These are phyloP conservation scores for Diversispora eburnea DNA, from an alignment of 192 early-diverging fungal genomes.

Conservation along the genomic window DNA sequence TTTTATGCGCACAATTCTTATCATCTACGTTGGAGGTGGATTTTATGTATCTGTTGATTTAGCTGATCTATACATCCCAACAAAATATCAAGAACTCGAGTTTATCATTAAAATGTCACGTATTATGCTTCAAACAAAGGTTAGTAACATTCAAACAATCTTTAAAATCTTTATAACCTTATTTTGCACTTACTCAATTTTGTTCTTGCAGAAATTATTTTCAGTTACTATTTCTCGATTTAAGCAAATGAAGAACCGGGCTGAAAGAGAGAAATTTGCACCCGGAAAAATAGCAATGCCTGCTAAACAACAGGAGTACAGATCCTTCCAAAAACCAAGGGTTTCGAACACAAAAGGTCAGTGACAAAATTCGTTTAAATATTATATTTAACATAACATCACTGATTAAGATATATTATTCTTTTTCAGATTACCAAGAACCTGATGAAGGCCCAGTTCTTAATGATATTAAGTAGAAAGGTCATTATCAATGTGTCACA, in stretches of 20 bases:
- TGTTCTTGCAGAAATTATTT: slow-evolving; percentile 12
- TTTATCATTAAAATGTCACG: slow-evolving; percentile 21
- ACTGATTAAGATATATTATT: too few species aligned
- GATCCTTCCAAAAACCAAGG: background rate
- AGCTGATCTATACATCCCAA: slow-evolving; percentile 25
- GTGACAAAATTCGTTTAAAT: background rate
- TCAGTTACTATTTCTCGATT: slow-evolving; percentile 13
- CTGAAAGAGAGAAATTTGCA: slow-evolving; percentile 25
- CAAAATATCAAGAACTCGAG: slow-evolving; percentile 25
- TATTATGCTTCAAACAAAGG: slow-evolving; percentile 24
- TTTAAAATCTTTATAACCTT: background rate
- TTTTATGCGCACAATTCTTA: slow-evolving; percentile 20
- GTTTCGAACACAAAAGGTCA: background rate
- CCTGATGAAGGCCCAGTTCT: too few species aligned
- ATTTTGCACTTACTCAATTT: background rate
- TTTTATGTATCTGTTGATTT: slow-evolving; percentile 26
- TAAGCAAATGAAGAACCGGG: background rate
- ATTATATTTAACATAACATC: background rate
- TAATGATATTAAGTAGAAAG: too few species aligned
- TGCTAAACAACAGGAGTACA: background rate
- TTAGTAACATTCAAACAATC: background rate
- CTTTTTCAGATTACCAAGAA: too few species aligned
- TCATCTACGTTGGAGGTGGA: slow-evolving; percentile 23
- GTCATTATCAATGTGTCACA: too few species aligned
- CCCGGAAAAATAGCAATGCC: slow-evolving; percentile 5